A percentile compares a stretch with the other conserved stretches of the same genome.
phyloP scores from a whole-genome alignment of 2,329 filamentous ascomycete genomes.

The Huntiella savannae region DNA sequence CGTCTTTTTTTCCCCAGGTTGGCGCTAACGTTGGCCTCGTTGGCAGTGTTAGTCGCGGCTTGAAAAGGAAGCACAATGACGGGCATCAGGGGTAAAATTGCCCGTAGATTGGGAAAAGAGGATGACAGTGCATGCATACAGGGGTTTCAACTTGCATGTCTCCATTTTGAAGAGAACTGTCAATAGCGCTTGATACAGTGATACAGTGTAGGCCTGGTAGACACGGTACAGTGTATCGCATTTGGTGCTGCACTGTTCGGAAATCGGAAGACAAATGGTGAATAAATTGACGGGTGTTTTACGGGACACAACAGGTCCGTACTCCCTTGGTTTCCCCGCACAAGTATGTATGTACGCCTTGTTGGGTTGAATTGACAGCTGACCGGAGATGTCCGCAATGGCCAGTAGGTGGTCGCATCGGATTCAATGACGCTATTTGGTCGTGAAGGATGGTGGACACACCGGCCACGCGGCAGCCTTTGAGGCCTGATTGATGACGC shows the following conservation, averaged over 20 bases:
- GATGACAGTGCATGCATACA: neutral
- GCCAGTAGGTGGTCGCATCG: too few relatives aligned
- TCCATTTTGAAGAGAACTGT: neutral
- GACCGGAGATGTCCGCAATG: too few relatives aligned
- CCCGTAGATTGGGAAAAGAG: neutral
- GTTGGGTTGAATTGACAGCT: too few relatives aligned
- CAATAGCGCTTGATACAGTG: neutral
- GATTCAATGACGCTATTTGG: too few relatives aligned
- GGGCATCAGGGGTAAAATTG: neutral
- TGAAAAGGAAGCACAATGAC: neutral
- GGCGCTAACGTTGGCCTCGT: neutral
- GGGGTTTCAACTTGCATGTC: neutral
- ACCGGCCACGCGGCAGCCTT: too few relatives aligned
- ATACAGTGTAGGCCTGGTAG: neutral
- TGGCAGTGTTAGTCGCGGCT: neutral
- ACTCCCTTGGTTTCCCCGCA: too few relatives aligned
- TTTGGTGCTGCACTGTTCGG: neutral
- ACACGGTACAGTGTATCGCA: neutral
- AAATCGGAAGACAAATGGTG: neutral
- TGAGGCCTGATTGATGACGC: too few relatives aligned
- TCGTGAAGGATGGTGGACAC: too few relatives aligned
- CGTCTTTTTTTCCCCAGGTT: neutral
- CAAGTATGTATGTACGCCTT: too few relatives aligned
- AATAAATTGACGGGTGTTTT: too few relatives aligned
- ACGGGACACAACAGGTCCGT: too few relatives aligned